A percentile compares a stretch with the other conserved stretches of the same genome.
phyloP scores from a whole-genome alignment of 352 stramenopile genomes.

The Thalassiosira ordinaria region DNA sequence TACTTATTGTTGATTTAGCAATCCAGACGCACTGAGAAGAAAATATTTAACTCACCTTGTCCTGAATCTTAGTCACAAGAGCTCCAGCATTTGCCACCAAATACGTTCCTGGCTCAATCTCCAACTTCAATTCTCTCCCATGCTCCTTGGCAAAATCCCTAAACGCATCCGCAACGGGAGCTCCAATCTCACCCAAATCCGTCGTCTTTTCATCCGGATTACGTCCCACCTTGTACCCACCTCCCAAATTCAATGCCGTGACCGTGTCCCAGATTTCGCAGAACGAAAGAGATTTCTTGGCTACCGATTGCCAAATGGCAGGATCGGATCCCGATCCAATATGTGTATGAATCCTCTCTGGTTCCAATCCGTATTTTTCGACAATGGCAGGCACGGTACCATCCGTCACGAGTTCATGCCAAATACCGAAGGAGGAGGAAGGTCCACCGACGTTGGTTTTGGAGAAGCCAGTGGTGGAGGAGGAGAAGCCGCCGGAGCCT shows the following conservation, averaged over 20 bases:
- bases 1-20: no score
- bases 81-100: conserved; percentile 89
- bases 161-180: conserved; percentile 86
- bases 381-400: conserved; percentile 86
- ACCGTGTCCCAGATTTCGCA: conserved; percentile 82
- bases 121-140: conserved; percentile 86
- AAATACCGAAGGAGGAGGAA: conserved; percentile 90
- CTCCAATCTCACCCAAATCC: conserved; percentile 87
- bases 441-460: conserved; percentile 89
- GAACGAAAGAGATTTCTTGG: conserved; percentile 86
- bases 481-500: conserved; percentile 88
- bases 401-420: conserved; percentile 84
- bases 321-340: conserved; percentile 90
- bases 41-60: conserved; percentile 75
- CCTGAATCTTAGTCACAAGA: conserved; percentile 87
- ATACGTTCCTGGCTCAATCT: conserved; percentile 91
- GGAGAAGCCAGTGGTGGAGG: conserved; percentile 79
- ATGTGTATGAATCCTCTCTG: conserved; percentile 90
- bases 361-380: conserved; percentile 85
- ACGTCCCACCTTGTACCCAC: conserved; percentile 90
- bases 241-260: conserved; percentile 87
- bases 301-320: conserved; percentile 88
- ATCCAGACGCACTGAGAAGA: neutral
- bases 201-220: conserved; percentile 88
- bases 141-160: conserved; percentile 78